Percentiles rank a stretch among this genome's conserved stretches.
phyloP scores from a whole-genome alignment of 768 basidiomycete genomes.

The Neoboletus magnificus region DNA sequence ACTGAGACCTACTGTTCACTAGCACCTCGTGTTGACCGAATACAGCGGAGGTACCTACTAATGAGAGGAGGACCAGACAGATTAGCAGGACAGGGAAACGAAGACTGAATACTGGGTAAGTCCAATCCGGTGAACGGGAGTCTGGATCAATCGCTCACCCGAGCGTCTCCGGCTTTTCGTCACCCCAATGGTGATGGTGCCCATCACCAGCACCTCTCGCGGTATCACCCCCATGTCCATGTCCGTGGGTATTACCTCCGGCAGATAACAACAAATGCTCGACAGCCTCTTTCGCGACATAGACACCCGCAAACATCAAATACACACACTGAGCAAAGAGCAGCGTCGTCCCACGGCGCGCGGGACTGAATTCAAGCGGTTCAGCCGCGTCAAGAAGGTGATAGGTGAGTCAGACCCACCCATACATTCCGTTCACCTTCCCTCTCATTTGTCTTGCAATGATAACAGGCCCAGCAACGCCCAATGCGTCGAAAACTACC shows the following conservation, averaged over 20 bases:
- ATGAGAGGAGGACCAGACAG: slow-evolving; percentile 52
- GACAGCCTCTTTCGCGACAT: slow-evolving; percentile 95
- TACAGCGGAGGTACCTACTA: slow-evolving; percentile 52
- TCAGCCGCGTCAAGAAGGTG: background rate
- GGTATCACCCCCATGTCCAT: slow-evolving; percentile 62
- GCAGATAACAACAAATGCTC: slow-evolving; percentile 84
- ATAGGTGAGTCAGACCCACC: slow-evolving; percentile 49
- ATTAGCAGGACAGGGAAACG: slow-evolving; percentile 63
- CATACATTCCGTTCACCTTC: slow-evolving; percentile 44
- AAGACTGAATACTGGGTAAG: slow-evolving; percentile 40
- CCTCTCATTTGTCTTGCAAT: slow-evolving; percentile 37
- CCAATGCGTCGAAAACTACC: slow-evolving; percentile 92
- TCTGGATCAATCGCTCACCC: slow-evolving; percentile 35
- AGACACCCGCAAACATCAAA: slow-evolving; percentile 90
- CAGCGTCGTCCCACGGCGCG: slow-evolving; percentile 63
- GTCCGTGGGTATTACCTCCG: slow-evolving; percentile 70
- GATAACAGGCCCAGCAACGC: slow-evolving; percentile 48
- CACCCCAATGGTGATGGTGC: slow-evolving; percentile 67
- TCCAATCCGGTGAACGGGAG: background rate
- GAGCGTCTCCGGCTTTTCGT: slow-evolving; percentile 39
- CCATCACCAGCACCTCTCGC: slow-evolving; percentile 36
- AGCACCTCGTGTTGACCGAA: slow-evolving; percentile 66
- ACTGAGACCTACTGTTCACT: slow-evolving; percentile 50
- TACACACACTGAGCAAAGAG: slow-evolving; percentile 92
- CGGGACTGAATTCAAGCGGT: slow-evolving; percentile 41